Percentiles rank a stretch among this genome's conserved stretches.
phyloP scores from a whole-genome alignment of 2,329 filamentous ascomycete genomes.

The Fusarium albidum region DNA sequence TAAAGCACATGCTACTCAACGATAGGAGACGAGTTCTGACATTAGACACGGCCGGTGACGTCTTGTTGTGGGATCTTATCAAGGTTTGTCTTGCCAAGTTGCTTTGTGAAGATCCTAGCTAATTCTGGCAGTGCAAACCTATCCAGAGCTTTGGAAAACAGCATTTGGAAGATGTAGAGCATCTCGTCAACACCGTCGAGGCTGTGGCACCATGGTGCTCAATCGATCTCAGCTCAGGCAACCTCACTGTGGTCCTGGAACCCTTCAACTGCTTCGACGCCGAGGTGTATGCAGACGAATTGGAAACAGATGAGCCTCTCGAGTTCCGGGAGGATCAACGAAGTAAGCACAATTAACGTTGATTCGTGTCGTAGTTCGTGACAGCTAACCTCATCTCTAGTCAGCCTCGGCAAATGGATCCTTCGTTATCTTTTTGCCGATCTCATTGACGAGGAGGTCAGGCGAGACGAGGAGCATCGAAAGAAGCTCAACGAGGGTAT shows the following conservation, averaged over 20 bases:
- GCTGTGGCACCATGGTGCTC: constrained; percentile 96
- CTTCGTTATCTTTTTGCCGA: constrained; percentile 90
- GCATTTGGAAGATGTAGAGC: constrained; percentile 90
- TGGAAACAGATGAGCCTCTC: constrained; percentile 74
- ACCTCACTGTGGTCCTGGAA: constrained; percentile 88
- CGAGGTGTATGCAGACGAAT: constrained; percentile 94
- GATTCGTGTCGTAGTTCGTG: background rate
- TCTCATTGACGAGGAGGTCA: constrained; percentile 89
- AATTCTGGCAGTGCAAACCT: constrained; percentile 72
- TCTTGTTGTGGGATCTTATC: constrained; percentile 93
- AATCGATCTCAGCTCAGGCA: constrained; percentile 91
- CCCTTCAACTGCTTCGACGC: constrained; percentile 97
- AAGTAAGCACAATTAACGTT: constrained; percentile 64
- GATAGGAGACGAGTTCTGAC: constrained; percentile 90
- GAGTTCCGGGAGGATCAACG: constrained; percentile 93
- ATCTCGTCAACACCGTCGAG: constrained; percentile 85
- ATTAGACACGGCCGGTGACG: constrained; percentile 92
- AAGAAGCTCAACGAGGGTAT: constrained; percentile 70
- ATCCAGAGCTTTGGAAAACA: constrained; percentile 93
- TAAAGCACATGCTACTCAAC: constrained; percentile 92
- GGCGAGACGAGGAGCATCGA: constrained; percentile 79
- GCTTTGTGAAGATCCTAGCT: constrained; percentile 6
- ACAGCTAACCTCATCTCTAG: constrained; percentile 54
- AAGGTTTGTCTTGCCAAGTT: constrained; percentile 61
- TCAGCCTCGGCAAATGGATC: constrained; percentile 97